A percentile compares a stretch with the other conserved stretches of the same genome.
Evolutionary conservation across 202 grass and related monocot genomes (phyloP).

Genomic region (Brachypodium distachyon): DNA sequence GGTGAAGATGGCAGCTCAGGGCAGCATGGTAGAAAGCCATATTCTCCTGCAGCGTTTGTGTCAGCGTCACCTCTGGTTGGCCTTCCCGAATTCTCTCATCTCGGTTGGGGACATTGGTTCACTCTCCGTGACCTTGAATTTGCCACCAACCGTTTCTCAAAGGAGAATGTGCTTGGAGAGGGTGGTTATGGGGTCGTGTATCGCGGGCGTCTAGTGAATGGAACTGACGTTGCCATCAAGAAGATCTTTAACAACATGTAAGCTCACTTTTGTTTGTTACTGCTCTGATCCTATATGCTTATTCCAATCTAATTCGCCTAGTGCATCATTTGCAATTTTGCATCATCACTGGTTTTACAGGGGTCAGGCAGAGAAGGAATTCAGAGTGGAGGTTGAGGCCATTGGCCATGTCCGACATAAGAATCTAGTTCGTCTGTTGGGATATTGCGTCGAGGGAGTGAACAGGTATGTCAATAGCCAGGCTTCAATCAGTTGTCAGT

Average conservation of each 20-base stretch:
- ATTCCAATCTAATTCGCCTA: not conserved
- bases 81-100: slow-evolving; percentile 86
- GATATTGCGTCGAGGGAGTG: slow-evolving; percentile 90
- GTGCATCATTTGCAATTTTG: no score
- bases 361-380: slow-evolving; percentile 97
- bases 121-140: slow-evolving; percentile 85
- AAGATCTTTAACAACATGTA: slow-evolving; percentile 98
- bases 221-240: slow-evolving; percentile 89
- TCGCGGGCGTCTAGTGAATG: slow-evolving; percentile 79
- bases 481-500: not conserved
- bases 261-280: slow-evolving; percentile 16
- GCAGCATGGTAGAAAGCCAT: slow-evolving; percentile 39
- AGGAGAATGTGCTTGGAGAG: slow-evolving; percentile 92
- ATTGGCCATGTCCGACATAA: slow-evolving; percentile 98
- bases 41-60: slow-evolving; percentile 42
- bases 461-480: slow-evolving; percentile 55
- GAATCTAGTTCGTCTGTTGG: slow-evolving; percentile 89
- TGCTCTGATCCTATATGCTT: not conserved
- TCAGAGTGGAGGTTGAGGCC: slow-evolving; percentile 97
- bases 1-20: slow-evolving; percentile 63
- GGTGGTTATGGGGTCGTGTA: slow-evolving; percentile 96
- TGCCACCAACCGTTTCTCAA: slow-evolving; percentile 77
- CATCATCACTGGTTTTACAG: slow-evolving; percentile 24
- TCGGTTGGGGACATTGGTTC: slow-evolving; percentile 99
- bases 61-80: slow-evolving; percentile 74